Conservation (phyloP, 2,329 filamentous ascomycete genomes). For the Talaromyces atroroseus region DNA sequence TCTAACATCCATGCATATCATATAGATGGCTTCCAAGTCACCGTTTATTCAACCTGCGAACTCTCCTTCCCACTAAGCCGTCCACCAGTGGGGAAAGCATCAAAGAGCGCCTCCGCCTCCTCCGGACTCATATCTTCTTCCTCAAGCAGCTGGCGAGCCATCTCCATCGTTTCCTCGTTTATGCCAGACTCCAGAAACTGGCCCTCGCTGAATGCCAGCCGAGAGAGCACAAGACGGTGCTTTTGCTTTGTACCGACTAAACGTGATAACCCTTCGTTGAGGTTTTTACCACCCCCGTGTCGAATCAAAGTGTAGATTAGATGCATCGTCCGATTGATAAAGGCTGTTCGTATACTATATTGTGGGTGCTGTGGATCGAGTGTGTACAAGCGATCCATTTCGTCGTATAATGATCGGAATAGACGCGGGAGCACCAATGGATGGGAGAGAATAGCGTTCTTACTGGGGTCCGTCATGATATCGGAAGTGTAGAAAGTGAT, state of each 20-base stretch:
- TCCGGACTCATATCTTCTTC: constrained; percentile 73
- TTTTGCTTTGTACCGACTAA: constrained; percentile 72
- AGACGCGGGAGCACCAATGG: constrained; percentile 66
- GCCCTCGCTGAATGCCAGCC: constrained; percentile 81
- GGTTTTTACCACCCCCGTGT: constrained; percentile 60
- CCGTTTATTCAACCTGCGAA: constrained; percentile 12
- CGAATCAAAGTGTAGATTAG: constrained; percentile 57
- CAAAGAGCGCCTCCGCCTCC: constrained; percentile 58
- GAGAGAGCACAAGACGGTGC: constrained; percentile 71
- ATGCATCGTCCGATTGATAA: constrained; percentile 57
- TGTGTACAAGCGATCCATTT: constrained; percentile 58
- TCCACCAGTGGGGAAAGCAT: constrained; percentile 37
- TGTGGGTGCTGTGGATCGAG: constrained; percentile 41
- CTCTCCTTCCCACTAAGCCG: constrained; percentile 11
- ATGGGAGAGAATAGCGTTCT: constrained; percentile 62
- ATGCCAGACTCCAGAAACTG: constrained; percentile 71
- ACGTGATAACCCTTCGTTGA: constrained; percentile 64
- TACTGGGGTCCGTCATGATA: constrained; percentile 56
- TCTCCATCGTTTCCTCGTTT: constrained; percentile 70
- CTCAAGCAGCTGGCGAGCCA: constrained; percentile 77
- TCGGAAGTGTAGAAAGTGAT: constrained; percentile 45
- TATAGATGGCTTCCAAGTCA: not conserved
- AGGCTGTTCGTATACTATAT: constrained; percentile 41
- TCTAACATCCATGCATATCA: not conserved
- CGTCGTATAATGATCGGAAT: constrained; percentile 68